These are phyloP conservation scores for Trichoderma gracile DNA, from an alignment of 2,329 filamentous ascomycete species.

Conservation along the genomic window DNA sequence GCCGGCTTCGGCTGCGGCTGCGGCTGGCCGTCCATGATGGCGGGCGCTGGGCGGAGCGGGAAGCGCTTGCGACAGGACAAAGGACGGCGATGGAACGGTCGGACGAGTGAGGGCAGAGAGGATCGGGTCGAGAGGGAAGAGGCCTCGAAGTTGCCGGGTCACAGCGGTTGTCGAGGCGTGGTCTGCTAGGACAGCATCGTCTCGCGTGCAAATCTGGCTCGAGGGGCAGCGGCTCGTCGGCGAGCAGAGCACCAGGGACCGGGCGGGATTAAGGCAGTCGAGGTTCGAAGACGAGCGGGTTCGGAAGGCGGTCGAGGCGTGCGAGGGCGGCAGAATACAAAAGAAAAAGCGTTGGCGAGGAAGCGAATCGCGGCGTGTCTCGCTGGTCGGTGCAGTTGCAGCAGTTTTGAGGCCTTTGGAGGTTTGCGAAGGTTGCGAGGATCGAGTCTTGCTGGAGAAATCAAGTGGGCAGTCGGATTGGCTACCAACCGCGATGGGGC, in stretches of 20 bases:
- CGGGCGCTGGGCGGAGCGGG: neutral
- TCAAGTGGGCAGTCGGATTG: constrained; percentile 22
- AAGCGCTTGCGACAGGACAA: constrained; percentile 5
- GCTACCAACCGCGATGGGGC: constrained; percentile 6
- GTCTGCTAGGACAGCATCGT: constrained; percentile 20
- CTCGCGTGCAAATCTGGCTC: constrained; percentile 10
- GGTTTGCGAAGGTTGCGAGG: neutral
- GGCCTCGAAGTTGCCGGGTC: constrained; percentile 21
- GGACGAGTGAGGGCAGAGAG: neutral
- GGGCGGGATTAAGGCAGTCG: no score
- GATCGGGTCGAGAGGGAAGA: neutral
- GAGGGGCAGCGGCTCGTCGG: constrained; percentile 7
- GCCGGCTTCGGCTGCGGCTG: constrained; percentile 29
- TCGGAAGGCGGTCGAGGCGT: neutral
- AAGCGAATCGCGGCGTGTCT: neutral
- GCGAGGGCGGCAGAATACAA: neutral
- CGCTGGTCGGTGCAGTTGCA: neutral
- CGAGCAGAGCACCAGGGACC: no score
- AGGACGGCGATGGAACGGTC: neutral
- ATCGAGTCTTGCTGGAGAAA: neutral
- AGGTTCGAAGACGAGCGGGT: neutral
- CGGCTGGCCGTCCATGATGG: constrained; percentile 26
- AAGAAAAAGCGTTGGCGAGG: no score
- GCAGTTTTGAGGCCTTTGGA: constrained; percentile 3
- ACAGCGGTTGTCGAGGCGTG: constrained; percentile 21